phyloP scores from a whole-genome alignment of 208 protist genomes.

The Leishmania lainsoni region DNA sequence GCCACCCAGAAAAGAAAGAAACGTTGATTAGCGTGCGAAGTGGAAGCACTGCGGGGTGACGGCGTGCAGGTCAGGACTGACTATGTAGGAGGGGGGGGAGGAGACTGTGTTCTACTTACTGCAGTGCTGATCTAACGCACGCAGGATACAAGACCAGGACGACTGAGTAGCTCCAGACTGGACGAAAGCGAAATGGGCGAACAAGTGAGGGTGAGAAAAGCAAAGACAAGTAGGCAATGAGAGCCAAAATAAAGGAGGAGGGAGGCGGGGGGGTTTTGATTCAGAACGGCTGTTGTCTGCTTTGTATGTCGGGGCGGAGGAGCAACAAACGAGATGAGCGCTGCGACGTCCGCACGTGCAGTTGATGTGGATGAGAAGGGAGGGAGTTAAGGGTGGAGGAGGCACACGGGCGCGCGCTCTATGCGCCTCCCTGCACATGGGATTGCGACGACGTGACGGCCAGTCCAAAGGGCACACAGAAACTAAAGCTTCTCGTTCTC shows the following conservation, averaged over 20 bases:
- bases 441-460: too few relatives aligned
- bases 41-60: neutral
- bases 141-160: neutral
- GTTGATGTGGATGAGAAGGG: neutral
- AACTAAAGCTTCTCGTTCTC: too few relatives aligned
- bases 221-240: too few relatives aligned
- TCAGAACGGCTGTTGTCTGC: neutral
- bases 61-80: neutral
- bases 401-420: neutral
- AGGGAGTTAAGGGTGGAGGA: neutral
- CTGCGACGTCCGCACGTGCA: neutral
- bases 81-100: neutral
- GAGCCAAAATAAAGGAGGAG: neutral
- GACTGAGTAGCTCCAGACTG: neutral
- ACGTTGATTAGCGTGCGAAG: neutral
- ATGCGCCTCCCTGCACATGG: neutral
- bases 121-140: neutral
- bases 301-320: neutral
- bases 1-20: neutral
- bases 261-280: too few relatives aligned
- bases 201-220: neutral
- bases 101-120: neutral
- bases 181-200: neutral
- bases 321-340: neutral
- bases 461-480: too few relatives aligned